Evolutionary conservation across 768 basidiomycete species (phyloP).

Genomic region (Lactarius vividus): DNA sequence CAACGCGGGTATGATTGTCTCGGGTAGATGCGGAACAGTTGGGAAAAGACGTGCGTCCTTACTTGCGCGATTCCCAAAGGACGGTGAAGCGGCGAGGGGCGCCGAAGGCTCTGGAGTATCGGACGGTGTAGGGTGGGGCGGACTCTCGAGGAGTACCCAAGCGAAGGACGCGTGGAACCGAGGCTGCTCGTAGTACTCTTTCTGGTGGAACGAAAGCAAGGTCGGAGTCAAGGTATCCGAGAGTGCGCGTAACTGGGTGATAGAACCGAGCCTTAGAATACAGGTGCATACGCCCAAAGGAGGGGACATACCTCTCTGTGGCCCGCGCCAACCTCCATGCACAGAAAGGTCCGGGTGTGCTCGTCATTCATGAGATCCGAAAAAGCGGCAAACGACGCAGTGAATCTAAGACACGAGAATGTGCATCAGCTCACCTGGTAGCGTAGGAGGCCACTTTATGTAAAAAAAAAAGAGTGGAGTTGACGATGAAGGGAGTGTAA

Average conservation of each 20-base stretch:
- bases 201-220: constrained; percentile 62
- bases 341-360: constrained; percentile 74
- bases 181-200: constrained; percentile 75
- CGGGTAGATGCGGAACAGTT: constrained; percentile 53
- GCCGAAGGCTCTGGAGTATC: not conserved
- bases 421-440: constrained; percentile 9
- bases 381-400: constrained; percentile 68
- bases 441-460: not conserved
- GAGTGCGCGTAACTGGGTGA: constrained; percentile 55
- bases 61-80: constrained; percentile 10
- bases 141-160: constrained; percentile 68
- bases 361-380: constrained; percentile 78
- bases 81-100: not conserved
- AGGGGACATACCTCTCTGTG: constrained; percentile 59
- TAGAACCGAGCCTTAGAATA: constrained; percentile 6
- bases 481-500: not conserved
- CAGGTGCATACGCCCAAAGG: not conserved
- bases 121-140: not conserved
- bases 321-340: constrained; percentile 81
- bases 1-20: constrained; percentile 45
- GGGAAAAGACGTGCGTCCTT: constrained; percentile 37
- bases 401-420: constrained; percentile 50
- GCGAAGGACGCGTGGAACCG: constrained; percentile 88
- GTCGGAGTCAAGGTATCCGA: constrained; percentile 55
- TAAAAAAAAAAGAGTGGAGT: not conserved